Conservation (phyloP, 768 basidiomycete species). For the Cantharellus anzutake region DNA sequence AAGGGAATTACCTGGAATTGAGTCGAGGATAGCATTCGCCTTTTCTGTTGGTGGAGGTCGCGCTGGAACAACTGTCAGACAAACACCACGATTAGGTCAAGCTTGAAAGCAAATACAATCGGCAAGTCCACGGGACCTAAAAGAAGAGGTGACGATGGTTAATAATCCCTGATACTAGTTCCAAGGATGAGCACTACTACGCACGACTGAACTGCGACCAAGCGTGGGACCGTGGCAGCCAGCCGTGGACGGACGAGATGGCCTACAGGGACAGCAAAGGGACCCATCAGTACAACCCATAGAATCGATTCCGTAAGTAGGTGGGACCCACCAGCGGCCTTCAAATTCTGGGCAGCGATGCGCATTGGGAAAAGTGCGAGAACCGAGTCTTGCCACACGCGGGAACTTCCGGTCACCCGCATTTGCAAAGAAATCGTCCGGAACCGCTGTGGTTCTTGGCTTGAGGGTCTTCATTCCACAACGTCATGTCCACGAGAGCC, state of each 20-base stretch:
- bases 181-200: not conserved
- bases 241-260: not conserved
- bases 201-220: not conserved
- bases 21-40: slow-evolving; percentile 79
- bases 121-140: not conserved
- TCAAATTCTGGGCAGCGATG: not conserved
- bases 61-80: slow-evolving; percentile 2
- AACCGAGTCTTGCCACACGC: not conserved
- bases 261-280: not conserved
- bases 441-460: not conserved
- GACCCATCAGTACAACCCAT: no score
- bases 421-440: slow-evolving; percentile 2
- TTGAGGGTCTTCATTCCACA: not conserved
- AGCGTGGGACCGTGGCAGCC: not conserved
- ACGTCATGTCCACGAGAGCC: slow-evolving; percentile 44
- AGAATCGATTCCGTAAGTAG: no score
- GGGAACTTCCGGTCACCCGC: not conserved
- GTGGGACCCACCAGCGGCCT: not conserved
- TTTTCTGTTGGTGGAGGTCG: slow-evolving; percentile 64
- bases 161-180: not conserved
- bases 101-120: not conserved
- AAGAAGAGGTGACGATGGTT: not conserved
- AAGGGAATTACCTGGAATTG: slow-evolving; percentile 53
- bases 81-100: not conserved
- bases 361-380: not conserved